Percentiles rank a stretch among this genome's conserved stretches.
Evolutionary conservation across 306 rosid species (phyloP).

Genomic region (Fragaria nilgerrensis): DNA sequence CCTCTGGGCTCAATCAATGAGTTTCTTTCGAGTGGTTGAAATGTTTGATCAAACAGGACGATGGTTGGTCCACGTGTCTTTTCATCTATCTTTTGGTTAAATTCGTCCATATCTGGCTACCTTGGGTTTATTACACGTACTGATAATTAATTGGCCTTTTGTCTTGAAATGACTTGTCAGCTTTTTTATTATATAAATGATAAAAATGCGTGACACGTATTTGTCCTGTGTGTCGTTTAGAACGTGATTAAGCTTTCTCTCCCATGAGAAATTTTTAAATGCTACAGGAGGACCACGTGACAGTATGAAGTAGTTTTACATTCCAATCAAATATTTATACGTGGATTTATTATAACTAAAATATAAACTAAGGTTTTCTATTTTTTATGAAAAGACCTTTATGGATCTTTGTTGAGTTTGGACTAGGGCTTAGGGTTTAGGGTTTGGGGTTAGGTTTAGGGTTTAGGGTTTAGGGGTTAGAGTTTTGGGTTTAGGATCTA

Average conservation of each 20-base stretch:
- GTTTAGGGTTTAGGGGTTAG: no score
- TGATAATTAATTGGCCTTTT: not conserved
- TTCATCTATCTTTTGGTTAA: not conserved
- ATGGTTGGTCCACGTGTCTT: conserved; percentile 45
- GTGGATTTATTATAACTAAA: no score
- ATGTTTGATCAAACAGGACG: not conserved
- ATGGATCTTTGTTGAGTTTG: no score
- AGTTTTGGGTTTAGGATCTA: no score
- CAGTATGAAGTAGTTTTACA: no score
- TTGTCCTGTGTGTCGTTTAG: conserved; percentile 25
- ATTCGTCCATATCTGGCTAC: conserved; percentile 33
- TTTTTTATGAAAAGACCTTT: no score
- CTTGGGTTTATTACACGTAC: not conserved
- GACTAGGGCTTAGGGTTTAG: no score
- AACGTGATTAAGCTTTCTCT: not conserved
- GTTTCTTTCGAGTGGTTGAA: not conserved
- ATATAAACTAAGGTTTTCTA: no score
- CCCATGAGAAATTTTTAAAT: no score
- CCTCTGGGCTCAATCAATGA: conserved; percentile 1
- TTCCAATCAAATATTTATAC: no score
- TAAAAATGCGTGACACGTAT: not conserved
- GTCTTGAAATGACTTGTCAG: conserved; percentile 22
- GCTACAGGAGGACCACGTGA: no score
- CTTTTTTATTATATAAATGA: not conserved
- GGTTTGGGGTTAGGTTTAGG: no score